Evolutionary conservation across 1,284 basidiomycete species (phyloP), one percentile per base, ranked within the genome.

Genomic region (Pholiota adiposa): DNA sequence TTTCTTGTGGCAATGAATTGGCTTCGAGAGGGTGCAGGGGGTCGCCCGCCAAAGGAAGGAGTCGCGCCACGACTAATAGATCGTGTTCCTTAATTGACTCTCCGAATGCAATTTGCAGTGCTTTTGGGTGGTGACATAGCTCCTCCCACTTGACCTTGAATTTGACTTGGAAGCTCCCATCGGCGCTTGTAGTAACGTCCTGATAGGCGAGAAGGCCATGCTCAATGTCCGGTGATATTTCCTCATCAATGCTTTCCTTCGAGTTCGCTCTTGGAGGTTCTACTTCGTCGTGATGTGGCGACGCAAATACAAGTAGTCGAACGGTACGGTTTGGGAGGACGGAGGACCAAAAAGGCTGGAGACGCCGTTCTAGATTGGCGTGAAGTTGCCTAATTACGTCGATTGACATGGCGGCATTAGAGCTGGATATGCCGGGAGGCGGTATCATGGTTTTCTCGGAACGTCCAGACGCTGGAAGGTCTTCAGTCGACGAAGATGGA

Each of bases 271-370:
- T 41, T 6, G 38, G 14, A 48, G 18, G 46, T 58, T 19, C 44
- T 53, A 38, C 58, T 49, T 34, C 61, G 38, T 57, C 54, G 31
- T 68, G 64, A 23, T 71, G 68, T 4, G 79, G 73, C 18, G 77
- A 73, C 3, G 81, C 75, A 63, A 82, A 88, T 11, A 92, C 64
- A 16, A 83, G 77, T 5, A 93, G 63, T 11, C 82, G 81, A 3
- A 93, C 74, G 0, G 72, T 79, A 25, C 90, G 82, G n/a, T 83
- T 79, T 14, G 86, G 68, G 0, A 93, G 75, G 0, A 83, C 83
- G 8, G 87, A 85, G 1, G 87, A 83, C 90, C 89, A 94, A 74
- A 96, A 94, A 0, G 89, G 86, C 49, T 83, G 85, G 21, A 95
- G 75, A 0, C 93, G 86, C 6, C 79, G 73, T 69, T 93, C 90